These are phyloP conservation scores for Aspergillus sp. DNA, from an alignment of 2,329 filamentous ascomycete species.

Conservation along the genomic window DNA sequence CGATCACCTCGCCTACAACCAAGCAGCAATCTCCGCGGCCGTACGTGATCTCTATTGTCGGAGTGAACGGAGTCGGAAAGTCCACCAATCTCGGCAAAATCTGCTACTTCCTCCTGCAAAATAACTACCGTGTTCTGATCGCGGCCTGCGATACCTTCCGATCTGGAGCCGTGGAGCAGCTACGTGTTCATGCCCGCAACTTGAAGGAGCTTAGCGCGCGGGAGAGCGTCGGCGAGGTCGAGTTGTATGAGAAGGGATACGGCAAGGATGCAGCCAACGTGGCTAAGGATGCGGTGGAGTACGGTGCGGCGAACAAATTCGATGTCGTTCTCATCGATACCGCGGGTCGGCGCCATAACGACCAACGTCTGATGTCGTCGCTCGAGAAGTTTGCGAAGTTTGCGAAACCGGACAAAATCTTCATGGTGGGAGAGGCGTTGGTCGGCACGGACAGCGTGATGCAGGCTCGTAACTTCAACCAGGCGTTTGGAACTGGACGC, in stretches of 20 bases:
- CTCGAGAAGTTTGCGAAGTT: constrained; percentile 97
- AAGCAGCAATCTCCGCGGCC: constrained; percentile 68
- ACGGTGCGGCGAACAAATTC: constrained; percentile 70
- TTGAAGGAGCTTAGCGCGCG: constrained; percentile 82
- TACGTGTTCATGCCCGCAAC: constrained; percentile 92
- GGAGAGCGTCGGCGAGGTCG: constrained; percentile 76
- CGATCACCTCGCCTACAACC: constrained; percentile 65
- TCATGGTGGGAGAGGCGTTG: constrained; percentile 92
- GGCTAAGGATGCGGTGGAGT: constrained; percentile 86
- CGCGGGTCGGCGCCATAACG: constrained; percentile 90
- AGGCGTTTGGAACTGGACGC: constrained; percentile 77
- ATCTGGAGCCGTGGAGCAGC: constrained; percentile 93
- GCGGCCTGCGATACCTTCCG: constrained; percentile 96
- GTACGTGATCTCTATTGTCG: constrained; percentile 97
- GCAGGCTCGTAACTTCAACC: constrained; percentile 94
- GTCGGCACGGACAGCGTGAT: constrained; percentile 95
- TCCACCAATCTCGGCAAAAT: constrained; percentile 98
- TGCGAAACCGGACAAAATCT: constrained; percentile 93
- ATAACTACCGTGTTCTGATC: constrained; percentile 92
- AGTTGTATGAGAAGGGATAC: constrained; percentile 95
- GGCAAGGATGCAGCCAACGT: constrained; percentile 96
- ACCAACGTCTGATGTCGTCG: constrained; percentile 91
- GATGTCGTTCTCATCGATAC: constrained; percentile 98
- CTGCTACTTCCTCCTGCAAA: constrained; percentile 95
- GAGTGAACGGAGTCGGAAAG: constrained; percentile 97